Percentiles rank a stretch among this genome's conserved stretches.
Conservation (phyloP, 164 flowering plant species). For the Saururus chinensis region DNA sequence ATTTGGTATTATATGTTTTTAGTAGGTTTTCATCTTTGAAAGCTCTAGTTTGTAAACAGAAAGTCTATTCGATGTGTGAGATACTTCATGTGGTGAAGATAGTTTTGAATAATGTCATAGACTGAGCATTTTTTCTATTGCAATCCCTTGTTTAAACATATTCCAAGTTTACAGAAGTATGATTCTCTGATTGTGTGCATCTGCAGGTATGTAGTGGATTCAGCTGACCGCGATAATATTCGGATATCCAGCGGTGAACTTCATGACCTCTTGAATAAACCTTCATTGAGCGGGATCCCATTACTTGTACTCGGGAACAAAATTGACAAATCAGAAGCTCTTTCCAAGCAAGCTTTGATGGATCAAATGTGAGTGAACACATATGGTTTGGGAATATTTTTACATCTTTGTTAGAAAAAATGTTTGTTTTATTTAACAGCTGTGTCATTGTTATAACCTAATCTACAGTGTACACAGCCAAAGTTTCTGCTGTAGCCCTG, state of each 20-base stretch:
- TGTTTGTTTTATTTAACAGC: background rate
- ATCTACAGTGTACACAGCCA: background rate
- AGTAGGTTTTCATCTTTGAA: too few species aligned
- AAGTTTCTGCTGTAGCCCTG: background rate
- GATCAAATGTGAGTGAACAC: conserved; percentile 63
- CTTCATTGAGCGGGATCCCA: conserved; percentile 65
- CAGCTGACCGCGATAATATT: conserved; percentile 70
- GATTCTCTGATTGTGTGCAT: conserved; percentile 2
- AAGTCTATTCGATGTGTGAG: too few species aligned
- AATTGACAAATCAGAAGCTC: conserved; percentile 63
- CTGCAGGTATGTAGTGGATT: conserved; percentile 77
- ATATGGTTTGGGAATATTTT: background rate
- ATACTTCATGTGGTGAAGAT: too few species aligned
- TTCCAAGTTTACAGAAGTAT: too few species aligned
- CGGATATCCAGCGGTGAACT: conserved; percentile 62
- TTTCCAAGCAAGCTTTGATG: conserved; percentile 48
- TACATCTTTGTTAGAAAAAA: background rate
- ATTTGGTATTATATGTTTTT: too few species aligned
- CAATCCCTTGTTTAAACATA: too few species aligned
- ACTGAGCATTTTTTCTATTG: too few species aligned
- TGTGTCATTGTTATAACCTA: background rate
- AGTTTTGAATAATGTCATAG: too few species aligned
- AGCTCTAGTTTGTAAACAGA: too few species aligned
- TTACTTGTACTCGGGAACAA: conserved; percentile 76
- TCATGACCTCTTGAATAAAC: conserved; percentile 67